A percentile compares a stretch with the other conserved stretches of the same genome.
These are phyloP conservation scores for Pythium rhizo-oryzae DNA, from an alignment of 352 stramenopile genomes.

Conservation along the genomic window DNA sequence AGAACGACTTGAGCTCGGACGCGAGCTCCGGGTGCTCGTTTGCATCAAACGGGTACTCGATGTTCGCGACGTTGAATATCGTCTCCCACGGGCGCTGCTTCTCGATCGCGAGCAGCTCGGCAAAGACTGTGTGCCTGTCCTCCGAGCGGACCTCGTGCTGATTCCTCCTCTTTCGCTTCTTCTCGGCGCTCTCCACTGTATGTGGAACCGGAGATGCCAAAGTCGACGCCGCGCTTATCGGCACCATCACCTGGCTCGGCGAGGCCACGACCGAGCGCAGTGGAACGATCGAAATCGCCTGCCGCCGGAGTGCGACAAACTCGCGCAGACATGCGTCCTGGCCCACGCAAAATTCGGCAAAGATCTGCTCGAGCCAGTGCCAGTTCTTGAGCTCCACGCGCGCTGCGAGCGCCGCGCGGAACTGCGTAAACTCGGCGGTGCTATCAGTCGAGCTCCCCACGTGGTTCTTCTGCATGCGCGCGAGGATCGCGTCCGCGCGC, in stretches of 20 bases:
- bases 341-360: conserved; percentile 17
- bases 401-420: neutral
- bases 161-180: neutral
- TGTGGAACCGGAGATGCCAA: neutral
- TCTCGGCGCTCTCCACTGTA: too few relatives aligned
- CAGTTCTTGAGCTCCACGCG: conserved; percentile 17
- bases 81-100: conserved; percentile 13
- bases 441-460: neutral
- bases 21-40: neutral
- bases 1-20: conserved; percentile 7
- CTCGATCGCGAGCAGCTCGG: conserved; percentile 4
- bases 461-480: conserved; percentile 2
- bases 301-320: conserved; percentile 10
- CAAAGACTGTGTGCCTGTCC: neutral
- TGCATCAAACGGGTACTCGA: conserved; percentile 23
- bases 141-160: neutral
- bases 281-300: conserved; percentile 19
- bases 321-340: conserved; percentile 4
- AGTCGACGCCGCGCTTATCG: neutral
- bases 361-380: conserved; percentile 22
- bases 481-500: conserved; percentile 11
- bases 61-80: conserved; percentile 14
- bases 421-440: neutral
- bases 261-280: neutral
- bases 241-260: neutral